A percentile compares a stretch with the other conserved stretches of the same genome.
Conservation (phyloP, 108 stramenopile species). For the Discostella pseudostelligera region DNA sequence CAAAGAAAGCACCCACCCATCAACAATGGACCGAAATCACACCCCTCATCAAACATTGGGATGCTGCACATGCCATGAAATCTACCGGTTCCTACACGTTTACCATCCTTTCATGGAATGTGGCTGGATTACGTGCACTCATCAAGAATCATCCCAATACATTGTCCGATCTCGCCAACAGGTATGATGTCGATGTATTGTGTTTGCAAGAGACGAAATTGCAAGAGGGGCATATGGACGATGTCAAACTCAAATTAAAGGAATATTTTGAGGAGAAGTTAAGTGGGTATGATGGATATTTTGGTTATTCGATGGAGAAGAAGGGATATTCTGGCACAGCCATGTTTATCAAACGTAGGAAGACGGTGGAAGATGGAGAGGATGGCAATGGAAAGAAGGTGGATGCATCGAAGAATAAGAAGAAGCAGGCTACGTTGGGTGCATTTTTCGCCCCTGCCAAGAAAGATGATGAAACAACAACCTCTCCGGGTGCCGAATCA, state of each 20-base stretch:
- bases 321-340: conserved; percentile 98
- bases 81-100: conserved; percentile 65
- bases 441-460: conserved; percentile 64
- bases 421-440: conserved; percentile 75
- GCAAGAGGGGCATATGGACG: conserved; percentile 80
- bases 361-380: conserved; percentile 6
- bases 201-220: conserved; percentile 92
- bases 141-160: conserved; percentile 70
- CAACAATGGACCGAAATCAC: conserved; percentile 80
- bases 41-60: conserved; percentile 64
- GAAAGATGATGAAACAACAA: conserved; percentile 12
- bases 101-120: conserved; percentile 90
- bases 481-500: background rate
- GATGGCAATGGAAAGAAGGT: conserved; percentile 7
- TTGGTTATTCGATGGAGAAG: conserved; percentile 84
- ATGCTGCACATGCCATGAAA: conserved; percentile 25
- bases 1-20: conserved; percentile 43
- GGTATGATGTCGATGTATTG: conserved; percentile 79
- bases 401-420: conserved; percentile 29
- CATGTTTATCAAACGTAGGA: conserved; percentile 74
- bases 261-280: conserved; percentile 60
- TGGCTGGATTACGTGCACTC: conserved; percentile 86
- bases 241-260: conserved; percentile 69
- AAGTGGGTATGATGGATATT: conserved; percentile 85
- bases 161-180: conserved; percentile 52